A percentile compares a stretch with the other conserved stretches of the same genome.
Conservation (phyloP, 768 basidiomycete genomes). For the Hericium rajendrae region DNA sequence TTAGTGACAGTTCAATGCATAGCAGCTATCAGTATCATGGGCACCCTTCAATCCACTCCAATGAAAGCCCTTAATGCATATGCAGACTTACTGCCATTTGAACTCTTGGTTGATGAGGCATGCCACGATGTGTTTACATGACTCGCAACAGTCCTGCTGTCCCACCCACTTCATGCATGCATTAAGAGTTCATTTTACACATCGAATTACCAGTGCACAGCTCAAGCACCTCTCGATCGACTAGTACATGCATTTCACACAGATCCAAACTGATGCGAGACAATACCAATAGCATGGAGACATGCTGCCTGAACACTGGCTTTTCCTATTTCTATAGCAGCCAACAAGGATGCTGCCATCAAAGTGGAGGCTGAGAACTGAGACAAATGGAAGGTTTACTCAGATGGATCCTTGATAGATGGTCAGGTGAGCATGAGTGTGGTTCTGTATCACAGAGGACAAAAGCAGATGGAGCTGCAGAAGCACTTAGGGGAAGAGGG, state of each 20-base stretch:
- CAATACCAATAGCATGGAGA: background rate
- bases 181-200: background rate
- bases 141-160: background rate
- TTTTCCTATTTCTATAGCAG: background rate
- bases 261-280: background rate
- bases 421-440: conserved; percentile 12
- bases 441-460: background rate
- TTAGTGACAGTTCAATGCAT: background rate
- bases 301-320: background rate
- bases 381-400: conserved; percentile 3
- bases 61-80: background rate
- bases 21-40: background rate
- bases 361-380: background rate
- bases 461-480: background rate
- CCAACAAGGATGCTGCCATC: background rate
- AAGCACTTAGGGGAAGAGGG: background rate
- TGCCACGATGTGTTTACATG: background rate
- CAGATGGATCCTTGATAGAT: conserved; percentile 15
- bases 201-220: background rate
- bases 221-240: background rate
- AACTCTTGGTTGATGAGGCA: background rate
- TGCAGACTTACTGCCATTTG: background rate
- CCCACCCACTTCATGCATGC: background rate
- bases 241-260: background rate
- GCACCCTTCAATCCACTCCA: background rate